Evolutionary conservation across 2,329 filamentous ascomycete species (phyloP).

Genomic region (Akanthomyces muscarius): DNA sequence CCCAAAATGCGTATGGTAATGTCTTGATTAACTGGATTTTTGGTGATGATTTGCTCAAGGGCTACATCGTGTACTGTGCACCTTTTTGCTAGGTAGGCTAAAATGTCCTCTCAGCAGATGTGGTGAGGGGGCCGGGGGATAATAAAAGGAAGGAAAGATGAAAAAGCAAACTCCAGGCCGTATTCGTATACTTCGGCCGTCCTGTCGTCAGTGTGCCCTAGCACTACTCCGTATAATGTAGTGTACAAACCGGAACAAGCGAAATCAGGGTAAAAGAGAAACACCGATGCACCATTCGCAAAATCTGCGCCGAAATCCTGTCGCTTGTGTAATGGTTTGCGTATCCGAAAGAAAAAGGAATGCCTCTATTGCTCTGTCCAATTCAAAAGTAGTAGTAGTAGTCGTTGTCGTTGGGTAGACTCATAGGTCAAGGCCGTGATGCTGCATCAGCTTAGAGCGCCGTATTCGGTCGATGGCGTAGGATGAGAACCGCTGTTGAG

Average conservation of each 20-base stretch:
- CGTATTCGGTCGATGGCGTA: conserved; percentile 23
- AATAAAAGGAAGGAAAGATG: not conserved
- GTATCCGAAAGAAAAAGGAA: not conserved
- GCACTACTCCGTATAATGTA: conserved; percentile 23
- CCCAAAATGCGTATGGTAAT: not conserved
- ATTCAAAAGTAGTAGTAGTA: not conserved
- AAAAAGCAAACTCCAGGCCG: not conserved
- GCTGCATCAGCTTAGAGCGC: conserved; percentile 19
- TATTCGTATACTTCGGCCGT: conserved; percentile 12
- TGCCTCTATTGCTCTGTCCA: not conserved
- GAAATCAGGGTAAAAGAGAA: not conserved
- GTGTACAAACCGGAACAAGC: conserved; percentile 16
- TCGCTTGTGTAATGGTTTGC: conserved; percentile 6
- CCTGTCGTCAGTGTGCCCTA: not conserved
- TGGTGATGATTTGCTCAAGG: not conserved
- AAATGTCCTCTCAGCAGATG: not conserved
- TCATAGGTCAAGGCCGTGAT: conserved; percentile 1
- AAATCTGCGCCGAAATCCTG: conserved; percentile 10
- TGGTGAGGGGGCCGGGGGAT: not conserved
- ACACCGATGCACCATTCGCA: conserved; percentile 1
- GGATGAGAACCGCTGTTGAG: conserved; percentile 21
- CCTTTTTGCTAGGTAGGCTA: not conserved
- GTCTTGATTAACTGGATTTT: not conserved
- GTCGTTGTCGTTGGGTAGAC: not conserved
- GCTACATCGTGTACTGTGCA: conserved; percentile 8